Percentiles rank a stretch among this genome's conserved stretches.
Evolutionary conservation across 2,329 filamentous ascomycete genomes (phyloP).

Genomic region (Phoma sp.): DNA sequence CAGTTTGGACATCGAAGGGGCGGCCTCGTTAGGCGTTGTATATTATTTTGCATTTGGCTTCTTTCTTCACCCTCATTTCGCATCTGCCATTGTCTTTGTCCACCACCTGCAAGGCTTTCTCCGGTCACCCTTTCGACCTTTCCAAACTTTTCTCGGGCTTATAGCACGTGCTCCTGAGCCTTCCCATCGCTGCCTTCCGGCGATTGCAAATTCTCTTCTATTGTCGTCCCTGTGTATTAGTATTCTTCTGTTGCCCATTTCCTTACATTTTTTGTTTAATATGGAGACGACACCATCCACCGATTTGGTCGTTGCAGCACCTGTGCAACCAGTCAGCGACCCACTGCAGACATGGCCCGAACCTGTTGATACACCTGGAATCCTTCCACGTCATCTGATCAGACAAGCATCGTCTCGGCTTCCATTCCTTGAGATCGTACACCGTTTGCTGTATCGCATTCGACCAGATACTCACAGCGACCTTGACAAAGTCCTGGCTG

Average conservation of each 20-base stretch:
- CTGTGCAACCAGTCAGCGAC: background rate
- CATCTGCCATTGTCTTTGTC: background rate
- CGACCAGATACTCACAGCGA: conserved; percentile 22
- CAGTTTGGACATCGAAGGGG: background rate
- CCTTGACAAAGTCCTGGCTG: conserved; percentile 33
- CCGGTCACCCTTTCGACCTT: background rate
- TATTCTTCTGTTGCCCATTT: background rate
- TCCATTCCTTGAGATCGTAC: conserved; percentile 40
- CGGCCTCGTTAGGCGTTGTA: conserved; percentile 16
- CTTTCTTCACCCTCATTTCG: conserved; percentile 2
- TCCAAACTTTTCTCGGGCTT: conserved; percentile 10
- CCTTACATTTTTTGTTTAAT: background rate
- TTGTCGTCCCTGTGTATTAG: background rate
- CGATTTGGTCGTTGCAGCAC: conserved; percentile 9
- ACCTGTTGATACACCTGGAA: conserved; percentile 33
- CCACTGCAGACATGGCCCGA: conserved; percentile 31
- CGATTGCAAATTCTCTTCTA: background rate
- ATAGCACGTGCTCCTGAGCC: conserved; percentile 5
- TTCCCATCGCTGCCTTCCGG: background rate
- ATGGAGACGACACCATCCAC: conserved; percentile 13
- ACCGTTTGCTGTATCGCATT: conserved; percentile 34
- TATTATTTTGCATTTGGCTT: conserved; percentile 7
- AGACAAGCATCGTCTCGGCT: conserved; percentile 22
- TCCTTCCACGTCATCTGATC: conserved; percentile 35
- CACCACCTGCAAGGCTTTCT: background rate